Evolutionary conservation across 371 early-diverging fungal species (phyloP).

Genomic region (Mucor velutinosus): DNA sequence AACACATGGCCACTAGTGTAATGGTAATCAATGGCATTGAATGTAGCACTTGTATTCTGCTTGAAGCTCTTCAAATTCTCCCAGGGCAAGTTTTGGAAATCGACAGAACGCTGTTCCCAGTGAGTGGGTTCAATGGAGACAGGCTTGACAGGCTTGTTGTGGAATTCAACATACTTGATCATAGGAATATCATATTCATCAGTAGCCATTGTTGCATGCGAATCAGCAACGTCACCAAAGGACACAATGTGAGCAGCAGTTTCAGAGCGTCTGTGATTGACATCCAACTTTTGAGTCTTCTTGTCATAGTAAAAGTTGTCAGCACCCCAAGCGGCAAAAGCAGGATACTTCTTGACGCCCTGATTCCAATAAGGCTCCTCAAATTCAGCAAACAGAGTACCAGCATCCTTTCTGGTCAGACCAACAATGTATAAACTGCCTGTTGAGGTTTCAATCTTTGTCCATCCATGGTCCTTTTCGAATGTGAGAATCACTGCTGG

Average conservation of each 20-base stretch:
- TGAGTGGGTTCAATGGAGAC: conserved; percentile 24
- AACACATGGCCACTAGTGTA: conserved; percentile 71
- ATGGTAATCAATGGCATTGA: conserved; percentile 58
- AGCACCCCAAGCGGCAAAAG: conserved; percentile 54
- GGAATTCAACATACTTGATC: conserved; percentile 21
- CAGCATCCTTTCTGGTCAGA: conserved; percentile 44
- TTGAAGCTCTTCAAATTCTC: conserved; percentile 35
- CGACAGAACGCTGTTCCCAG: conserved; percentile 36
- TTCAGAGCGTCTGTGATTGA: conserved; percentile 33
- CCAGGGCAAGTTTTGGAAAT: conserved; percentile 48
- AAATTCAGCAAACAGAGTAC: conserved; percentile 62
- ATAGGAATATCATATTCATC: conserved; percentile 30
- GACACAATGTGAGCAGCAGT: conserved; percentile 32
- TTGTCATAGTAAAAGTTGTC: conserved; percentile 43
- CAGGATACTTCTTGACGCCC: conserved; percentile 27
- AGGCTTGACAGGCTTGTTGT: conserved; percentile 14
- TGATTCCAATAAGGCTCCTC: conserved; percentile 56
- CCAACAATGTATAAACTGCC: conserved; percentile 52
- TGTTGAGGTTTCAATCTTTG: conserved; percentile 34
- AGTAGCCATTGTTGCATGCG: conserved; percentile 1
- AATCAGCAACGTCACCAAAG: conserved; percentile 19
- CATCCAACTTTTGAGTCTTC: conserved; percentile 23
- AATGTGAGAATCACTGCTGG: conserved; percentile 51
- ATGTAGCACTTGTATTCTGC: conserved; percentile 11
- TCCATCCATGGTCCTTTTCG: conserved; percentile 52